Evolutionary conservation across 164 flowering plant genomes (phyloP).

Genomic region (Berberis vulgaris): DNA sequence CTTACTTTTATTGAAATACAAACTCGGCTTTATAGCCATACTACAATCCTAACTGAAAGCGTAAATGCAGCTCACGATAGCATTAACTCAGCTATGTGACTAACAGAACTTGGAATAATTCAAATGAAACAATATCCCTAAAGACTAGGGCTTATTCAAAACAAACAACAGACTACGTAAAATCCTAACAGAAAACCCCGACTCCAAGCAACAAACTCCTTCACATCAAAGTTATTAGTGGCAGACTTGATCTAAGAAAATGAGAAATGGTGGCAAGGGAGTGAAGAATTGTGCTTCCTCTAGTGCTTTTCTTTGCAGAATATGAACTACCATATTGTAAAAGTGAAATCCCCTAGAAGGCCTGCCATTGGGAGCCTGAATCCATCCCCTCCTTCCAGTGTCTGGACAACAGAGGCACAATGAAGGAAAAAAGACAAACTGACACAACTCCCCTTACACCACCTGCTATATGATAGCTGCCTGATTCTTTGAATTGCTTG

Average conservation of each 20-base stretch:
- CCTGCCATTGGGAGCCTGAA: conserved; percentile 19
- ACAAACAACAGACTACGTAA: no score
- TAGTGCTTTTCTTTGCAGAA: conserved; percentile 21
- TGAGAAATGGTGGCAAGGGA: conserved; percentile 41
- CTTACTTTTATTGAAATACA: no score
- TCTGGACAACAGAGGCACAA: conserved; percentile 14
- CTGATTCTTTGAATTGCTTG: background rate
- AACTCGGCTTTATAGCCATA: no score
- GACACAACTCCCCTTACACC: conserved; percentile 19
- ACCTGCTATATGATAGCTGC: conserved; percentile 15
- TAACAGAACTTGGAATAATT: no score
- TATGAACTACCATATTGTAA: conserved; percentile 25
- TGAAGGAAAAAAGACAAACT: conserved; percentile 13
- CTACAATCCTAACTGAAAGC: no score
- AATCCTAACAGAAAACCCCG: no score
- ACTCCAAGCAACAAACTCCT: no score
- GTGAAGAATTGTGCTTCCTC: conserved; percentile 22
- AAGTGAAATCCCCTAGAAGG: conserved; percentile 24
- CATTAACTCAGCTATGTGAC: no score
- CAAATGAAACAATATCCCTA: no score
- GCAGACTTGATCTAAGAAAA: conserved; percentile 36
- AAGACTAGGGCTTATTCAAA: no score
- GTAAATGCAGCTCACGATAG: no score
- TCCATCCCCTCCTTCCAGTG: conserved; percentile 15
- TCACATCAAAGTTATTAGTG: conserved; percentile 29